phyloP scores from a whole-genome alignment of 345 rosid species.

The Heritiera littoralis region DNA sequence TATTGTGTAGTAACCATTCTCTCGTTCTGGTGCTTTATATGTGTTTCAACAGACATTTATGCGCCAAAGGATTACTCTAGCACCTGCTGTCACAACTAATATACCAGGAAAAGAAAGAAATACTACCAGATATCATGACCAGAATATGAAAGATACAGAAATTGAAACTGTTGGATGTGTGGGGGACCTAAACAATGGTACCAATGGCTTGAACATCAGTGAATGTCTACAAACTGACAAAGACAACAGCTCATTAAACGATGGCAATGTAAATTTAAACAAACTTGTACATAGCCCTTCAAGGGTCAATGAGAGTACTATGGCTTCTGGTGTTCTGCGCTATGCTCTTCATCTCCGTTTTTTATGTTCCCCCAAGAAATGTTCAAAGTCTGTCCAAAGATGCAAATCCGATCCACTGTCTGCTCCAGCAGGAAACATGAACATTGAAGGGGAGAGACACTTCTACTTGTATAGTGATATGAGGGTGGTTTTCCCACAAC shows the following conservation, averaged over 20 bases:
- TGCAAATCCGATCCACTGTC: constrained; percentile 47
- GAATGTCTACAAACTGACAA: constrained; percentile 11
- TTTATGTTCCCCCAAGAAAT: constrained; percentile 59
- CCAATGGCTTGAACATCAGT: constrained; percentile 13
- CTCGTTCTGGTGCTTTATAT: not conserved
- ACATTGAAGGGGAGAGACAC: constrained; percentile 54
- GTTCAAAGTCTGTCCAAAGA: constrained; percentile 47
- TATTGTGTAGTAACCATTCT: constrained; percentile 9
- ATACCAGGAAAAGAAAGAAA: constrained; percentile 30
- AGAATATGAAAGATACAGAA: constrained; percentile 27
- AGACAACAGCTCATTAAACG: constrained; percentile 25
- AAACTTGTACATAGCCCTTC: constrained; percentile 31
- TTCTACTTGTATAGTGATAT: constrained; percentile 85
- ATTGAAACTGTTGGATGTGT: constrained; percentile 22
- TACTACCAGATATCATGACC: constrained; percentile 4
- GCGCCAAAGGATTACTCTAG: constrained; percentile 85
- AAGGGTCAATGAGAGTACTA: constrained; percentile 51
- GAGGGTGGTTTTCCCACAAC: constrained; percentile 92
- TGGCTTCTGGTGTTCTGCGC: constrained; percentile 72
- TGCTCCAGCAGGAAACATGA: constrained; percentile 37
- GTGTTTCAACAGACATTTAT: constrained; percentile 65
- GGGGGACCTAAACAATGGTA: not conserved
- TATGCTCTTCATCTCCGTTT: constrained; percentile 93
- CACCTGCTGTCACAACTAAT: constrained; percentile 47
- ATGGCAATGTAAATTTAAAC: constrained; percentile 21